Conservation (phyloP, 2,329 filamentous ascomycete genomes). For the Microsporum canis region DNA sequence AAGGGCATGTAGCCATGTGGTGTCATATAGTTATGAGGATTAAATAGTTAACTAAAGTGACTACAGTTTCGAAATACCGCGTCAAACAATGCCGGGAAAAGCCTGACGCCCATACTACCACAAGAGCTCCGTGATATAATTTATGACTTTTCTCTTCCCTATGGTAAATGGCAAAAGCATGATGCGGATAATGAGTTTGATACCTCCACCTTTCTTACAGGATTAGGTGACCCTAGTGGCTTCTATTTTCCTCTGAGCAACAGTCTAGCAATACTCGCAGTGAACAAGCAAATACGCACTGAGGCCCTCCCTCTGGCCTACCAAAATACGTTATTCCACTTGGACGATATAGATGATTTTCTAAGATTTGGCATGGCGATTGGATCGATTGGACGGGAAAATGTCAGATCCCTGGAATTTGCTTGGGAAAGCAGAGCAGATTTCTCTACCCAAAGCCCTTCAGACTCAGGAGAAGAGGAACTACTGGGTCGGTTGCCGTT, state of each 20-base stretch:
- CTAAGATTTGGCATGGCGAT: not conserved
- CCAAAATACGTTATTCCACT: not conserved
- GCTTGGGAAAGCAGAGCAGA: not conserved
- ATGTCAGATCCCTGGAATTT: not conserved
- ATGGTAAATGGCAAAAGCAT: not conserved
- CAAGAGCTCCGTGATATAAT: not conserved
- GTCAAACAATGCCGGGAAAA: not conserved
- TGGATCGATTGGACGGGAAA: not conserved
- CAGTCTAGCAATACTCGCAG: not conserved
- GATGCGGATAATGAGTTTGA: not conserved
- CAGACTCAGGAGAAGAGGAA: not conserved
- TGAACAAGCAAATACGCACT: not conserved
- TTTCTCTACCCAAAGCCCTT: not conserved
- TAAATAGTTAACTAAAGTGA: not conserved
- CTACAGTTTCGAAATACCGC: not conserved
- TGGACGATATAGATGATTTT: not conserved
- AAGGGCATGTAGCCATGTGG: not conserved
- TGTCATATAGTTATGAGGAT: not conserved
- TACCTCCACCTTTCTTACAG: not conserved
- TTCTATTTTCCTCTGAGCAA: not conserved
- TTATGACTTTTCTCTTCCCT: not conserved
- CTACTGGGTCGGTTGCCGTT: not conserved
- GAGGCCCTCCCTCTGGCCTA: not conserved
- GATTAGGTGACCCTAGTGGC: not conserved
- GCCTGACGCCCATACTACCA: not conserved